phyloP scores from a whole-genome alignment of 352 stramenopile species.

The Globisporangium barbulae region DNA sequence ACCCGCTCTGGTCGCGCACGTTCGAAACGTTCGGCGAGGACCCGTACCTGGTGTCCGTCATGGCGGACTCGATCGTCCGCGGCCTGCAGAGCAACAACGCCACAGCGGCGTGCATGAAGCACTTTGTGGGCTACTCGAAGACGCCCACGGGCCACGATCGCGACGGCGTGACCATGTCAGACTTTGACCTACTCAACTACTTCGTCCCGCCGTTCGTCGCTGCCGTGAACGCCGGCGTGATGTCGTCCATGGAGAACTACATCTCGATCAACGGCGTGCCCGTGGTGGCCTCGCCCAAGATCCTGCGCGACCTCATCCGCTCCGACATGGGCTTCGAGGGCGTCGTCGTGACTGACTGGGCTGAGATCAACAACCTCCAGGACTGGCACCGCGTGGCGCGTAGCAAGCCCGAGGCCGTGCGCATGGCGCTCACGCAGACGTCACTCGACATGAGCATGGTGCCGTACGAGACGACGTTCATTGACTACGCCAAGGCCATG shows the following conservation, averaged over 20 bases:
- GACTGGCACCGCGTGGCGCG: slow-evolving; percentile 57
- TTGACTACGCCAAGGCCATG: slow-evolving; percentile 40
- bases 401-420: slow-evolving; percentile 51
- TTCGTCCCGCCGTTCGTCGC: slow-evolving; percentile 84
- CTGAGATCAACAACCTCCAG: slow-evolving; percentile 89
- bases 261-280: slow-evolving; percentile 91
- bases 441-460: slow-evolving; percentile 93
- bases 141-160: slow-evolving; percentile 82
- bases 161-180: slow-evolving; percentile 58
- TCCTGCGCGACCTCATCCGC: slow-evolving; percentile 78
- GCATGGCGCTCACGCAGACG: slow-evolving; percentile 68
- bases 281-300: slow-evolving; percentile 78
- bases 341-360: slow-evolving; percentile 92
- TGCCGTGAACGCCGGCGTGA: slow-evolving; percentile 69
- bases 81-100: slow-evolving; percentile 77
- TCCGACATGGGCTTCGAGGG: slow-evolving; percentile 84
- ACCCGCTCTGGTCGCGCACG: slow-evolving; percentile 87
- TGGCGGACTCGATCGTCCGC: slow-evolving; percentile 72
- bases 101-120: slow-evolving; percentile 87
- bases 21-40: slow-evolving; percentile 95
- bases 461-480: slow-evolving; percentile 42
- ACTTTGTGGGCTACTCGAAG: slow-evolving; percentile 88
- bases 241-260: slow-evolving; percentile 94
- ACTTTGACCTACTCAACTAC: slow-evolving; percentile 83
- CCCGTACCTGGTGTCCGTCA: slow-evolving; percentile 74